Percentiles rank a stretch among this genome's conserved stretches.
Conservation (phyloP, 257 asterid genomes). For the Solanum stenotomum region DNA sequence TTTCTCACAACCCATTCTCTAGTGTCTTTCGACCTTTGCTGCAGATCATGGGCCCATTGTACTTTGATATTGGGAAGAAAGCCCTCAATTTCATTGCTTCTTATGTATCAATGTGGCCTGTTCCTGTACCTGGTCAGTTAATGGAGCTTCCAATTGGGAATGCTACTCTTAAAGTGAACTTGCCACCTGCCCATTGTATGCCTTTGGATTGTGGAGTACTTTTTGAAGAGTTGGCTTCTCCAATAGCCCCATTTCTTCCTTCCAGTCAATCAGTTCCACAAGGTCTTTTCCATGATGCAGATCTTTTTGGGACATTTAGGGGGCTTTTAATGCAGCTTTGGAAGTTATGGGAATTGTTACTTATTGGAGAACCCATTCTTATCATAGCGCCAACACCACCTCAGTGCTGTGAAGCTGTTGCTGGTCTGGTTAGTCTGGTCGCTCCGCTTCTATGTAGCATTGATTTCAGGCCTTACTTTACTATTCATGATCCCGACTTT, state of each 20-base stretch:
- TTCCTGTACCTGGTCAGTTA: conserved; percentile 76
- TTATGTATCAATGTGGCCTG: conserved; percentile 80
- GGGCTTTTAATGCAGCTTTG: conserved; percentile 91
- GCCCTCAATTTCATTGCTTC: conserved; percentile 77
- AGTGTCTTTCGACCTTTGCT: conserved; percentile 87
- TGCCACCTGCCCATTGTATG: conserved; percentile 93
- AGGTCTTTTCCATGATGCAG: conserved; percentile 94
- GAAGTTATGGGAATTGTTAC: conserved; percentile 91
- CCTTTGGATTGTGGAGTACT: conserved; percentile 68
- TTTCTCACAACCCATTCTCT: conserved; percentile 78
- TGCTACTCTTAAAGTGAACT: conserved; percentile 71
- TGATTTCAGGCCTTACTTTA: conserved; percentile 93
- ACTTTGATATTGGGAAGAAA: conserved; percentile 88
- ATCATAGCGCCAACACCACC: conserved; percentile 93
- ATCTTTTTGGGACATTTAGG: conserved; percentile 82
- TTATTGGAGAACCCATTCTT: conserved; percentile 89
- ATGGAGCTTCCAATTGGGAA: conserved; percentile 91
- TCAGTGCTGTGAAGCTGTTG: conserved; percentile 92
- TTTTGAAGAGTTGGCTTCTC: conserved; percentile 82
- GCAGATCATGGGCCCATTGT: conserved; percentile 95
- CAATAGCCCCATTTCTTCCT: conserved; percentile 91
- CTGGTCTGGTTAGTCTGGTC: conserved; percentile 82
- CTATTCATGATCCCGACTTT: conserved; percentile 91
- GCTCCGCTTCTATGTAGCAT: conserved; percentile 89
- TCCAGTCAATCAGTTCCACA: conserved; percentile 76